Base-by-base conservation (phyloP, 306 rosid species). In the Cucumis sativus region DNA sequence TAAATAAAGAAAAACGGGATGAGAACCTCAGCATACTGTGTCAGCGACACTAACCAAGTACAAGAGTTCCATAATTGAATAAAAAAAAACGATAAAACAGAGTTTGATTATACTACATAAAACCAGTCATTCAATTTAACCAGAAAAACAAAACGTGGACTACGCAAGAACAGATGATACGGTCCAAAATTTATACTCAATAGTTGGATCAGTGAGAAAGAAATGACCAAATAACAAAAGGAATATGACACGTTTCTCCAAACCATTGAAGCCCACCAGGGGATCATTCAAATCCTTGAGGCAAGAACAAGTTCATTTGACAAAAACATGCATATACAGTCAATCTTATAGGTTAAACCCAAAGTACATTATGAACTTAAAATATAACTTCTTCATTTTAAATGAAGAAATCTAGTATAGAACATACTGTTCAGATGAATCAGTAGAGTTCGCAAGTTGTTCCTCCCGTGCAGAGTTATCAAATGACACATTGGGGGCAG, bases 361-460 rank as follows among this genome's bases (percentile, higher is more conserved):
- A 15, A 70, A 47, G 59, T 70, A 7, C 12, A 16, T 17, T 52
- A 52, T 6, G 57, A 16, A 52, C 9, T 16, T 45, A n/a, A 20
- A 40, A 5, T 59, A 35, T 21, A n/a, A 79, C 60, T 56, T 56
- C 51, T 73, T 11, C 8, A 58, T 33, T 5, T 35, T 43, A 77
- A 58, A 21, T 65, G 23, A 81, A 51, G 55, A 58, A 56, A 70
- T 21, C 37, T 6, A 39, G 57, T 28, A 76, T 37, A 55, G 33
- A 80, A 89, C 96, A 84, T 86, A 96, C 98, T 65, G 83, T 76
- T 89, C 86, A 52, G 90, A 73, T 86, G 96, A 90, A 81, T 91
- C 94, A 18, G 89, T 73, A 64, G 90, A 86, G 72, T 81, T 80
- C 8, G 84, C 77, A 68, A 39, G 86, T 78, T 85, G 93, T 74